These are phyloP conservation scores for Cyanidium caldarium DNA, from an alignment of 23 red algal genomes.

Conservation along the genomic window DNA sequence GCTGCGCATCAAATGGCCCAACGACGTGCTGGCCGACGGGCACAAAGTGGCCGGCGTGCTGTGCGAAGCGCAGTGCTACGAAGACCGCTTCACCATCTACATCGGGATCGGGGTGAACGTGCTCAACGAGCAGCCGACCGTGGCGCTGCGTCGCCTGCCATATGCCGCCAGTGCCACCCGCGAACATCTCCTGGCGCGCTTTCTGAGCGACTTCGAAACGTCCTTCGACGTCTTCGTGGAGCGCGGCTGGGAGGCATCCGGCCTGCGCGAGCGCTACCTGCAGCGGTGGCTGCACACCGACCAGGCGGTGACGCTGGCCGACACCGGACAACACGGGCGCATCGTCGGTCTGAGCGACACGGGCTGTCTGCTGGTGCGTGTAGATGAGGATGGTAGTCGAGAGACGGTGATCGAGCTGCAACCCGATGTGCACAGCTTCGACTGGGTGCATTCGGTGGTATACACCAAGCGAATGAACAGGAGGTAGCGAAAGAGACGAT, in stretches of 20 bases:
- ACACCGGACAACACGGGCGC: background rate
- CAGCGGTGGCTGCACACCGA: slow-evolving; percentile 51
- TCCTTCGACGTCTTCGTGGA: slow-evolving; percentile 8
- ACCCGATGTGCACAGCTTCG: slow-evolving; percentile 14
- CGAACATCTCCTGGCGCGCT: slow-evolving; percentile 28
- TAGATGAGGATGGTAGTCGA: background rate
- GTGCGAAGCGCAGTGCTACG: slow-evolving; percentile 26
- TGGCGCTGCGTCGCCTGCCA: background rate
- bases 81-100: slow-evolving; percentile 25
- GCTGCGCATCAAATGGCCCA: slow-evolving; percentile 84
- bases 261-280: slow-evolving; percentile 26
- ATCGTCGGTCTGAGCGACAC: background rate
- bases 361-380: background rate
- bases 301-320: slow-evolving; percentile 31
- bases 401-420: background rate
- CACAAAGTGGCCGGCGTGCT: slow-evolving; percentile 65
- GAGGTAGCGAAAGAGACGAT: too few species aligned
- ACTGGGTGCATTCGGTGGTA: slow-evolving; percentile 6
- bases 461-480: too few species aligned
- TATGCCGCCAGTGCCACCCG: background rate
- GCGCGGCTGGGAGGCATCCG: slow-evolving; percentile 14
- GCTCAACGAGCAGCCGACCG: slow-evolving; percentile 40
- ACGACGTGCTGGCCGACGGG: slow-evolving; percentile 46
- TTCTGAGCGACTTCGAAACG: slow-evolving; percentile 26
- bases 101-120: slow-evolving; percentile 86